Base-by-base conservation (phyloP, 1,284 basidiomycete species). In the Leccinum huronense region DNA sequence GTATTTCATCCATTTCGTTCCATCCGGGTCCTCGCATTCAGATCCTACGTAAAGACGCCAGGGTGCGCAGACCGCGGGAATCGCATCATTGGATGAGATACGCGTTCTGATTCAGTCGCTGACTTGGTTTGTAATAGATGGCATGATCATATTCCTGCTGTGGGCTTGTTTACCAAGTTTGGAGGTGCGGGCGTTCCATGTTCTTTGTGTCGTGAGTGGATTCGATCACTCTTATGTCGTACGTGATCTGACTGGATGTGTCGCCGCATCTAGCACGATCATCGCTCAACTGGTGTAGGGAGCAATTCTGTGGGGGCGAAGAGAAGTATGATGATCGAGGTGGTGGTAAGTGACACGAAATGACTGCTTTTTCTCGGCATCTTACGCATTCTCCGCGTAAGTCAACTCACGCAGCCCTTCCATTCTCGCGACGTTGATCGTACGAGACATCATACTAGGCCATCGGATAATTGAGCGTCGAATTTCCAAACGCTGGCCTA, bases 321-420 rank as follows among this genome's bases (percentile, higher is more conserved):
- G 78, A 95, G 95, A 9, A 96, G 93, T 62, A 98, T 98, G 95
- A 97, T 98, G 95, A 98, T 98, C 67, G 96, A 98, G 77, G 94
- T 95, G 11, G 94, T 97, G 68, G 90, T 93, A 75, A 63, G 89
- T 86, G 38, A 16, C 57, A 5, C 27, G 27, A 57, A 27, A 11
- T 38, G 16, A 30, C 13, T 34, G 19, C 5, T 10, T 57, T 42
- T 33, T 19, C 10, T 55, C 59, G 33, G 11, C 30, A 57, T 40
- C 57, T 11, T 62, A 61, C 11, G 53, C 13, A 36, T 31, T 2
- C 3, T 27, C 11, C 23, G 40, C 27, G 51, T 53, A 19, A 9
- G 45, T 48, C 45, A 48, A 19, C 1, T 48, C 8, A 8, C 27
- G n/a, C 19, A 92, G 89, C 96, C 97, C 1, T 98, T 98, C 80